Percentiles rank a stretch among this genome's conserved stretches.
phyloP scores from a whole-genome alignment of 768 basidiomycete genomes.

The Trametes meyenii region DNA sequence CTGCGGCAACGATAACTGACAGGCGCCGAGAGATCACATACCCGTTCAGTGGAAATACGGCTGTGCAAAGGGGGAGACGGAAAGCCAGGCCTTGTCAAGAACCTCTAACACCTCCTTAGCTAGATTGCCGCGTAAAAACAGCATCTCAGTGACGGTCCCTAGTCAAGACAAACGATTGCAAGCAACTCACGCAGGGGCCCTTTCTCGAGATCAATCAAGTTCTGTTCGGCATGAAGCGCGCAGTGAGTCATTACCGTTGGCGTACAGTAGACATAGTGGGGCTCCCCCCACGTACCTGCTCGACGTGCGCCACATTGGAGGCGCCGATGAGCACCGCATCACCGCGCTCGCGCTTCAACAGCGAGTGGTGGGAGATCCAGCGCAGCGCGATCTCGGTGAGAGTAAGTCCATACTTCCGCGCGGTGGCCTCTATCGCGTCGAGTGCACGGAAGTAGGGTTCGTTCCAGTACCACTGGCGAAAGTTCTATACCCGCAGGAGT shows the following conservation, averaged over 20 bases:
- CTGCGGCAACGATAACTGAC: no score
- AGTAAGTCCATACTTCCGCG: slow-evolving; percentile 42
- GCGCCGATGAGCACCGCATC: slow-evolving; percentile 69
- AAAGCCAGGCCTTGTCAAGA: slow-evolving; percentile 54
- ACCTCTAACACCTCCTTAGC: slow-evolving; percentile 53
- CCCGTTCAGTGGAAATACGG: slow-evolving; percentile 18
- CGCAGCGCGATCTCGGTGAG: slow-evolving; percentile 46
- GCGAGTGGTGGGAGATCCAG: slow-evolving; percentile 53
- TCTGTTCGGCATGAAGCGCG: slow-evolving; percentile 34
- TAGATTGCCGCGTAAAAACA: slow-evolving; percentile 13
- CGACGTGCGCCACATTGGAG: slow-evolving; percentile 56
- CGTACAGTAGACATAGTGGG: neutral
- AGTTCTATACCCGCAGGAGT: slow-evolving; percentile 20
- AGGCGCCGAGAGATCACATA: neutral
- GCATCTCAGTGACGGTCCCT: neutral
- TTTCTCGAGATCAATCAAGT: slow-evolving; percentile 56
- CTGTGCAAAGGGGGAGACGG: slow-evolving; percentile 43
- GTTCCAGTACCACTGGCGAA: slow-evolving; percentile 49
- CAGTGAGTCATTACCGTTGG: neutral
- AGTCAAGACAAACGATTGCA: neutral
- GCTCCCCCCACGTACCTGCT: slow-evolving; percentile 25
- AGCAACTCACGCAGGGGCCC: slow-evolving; percentile 38
- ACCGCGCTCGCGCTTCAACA: slow-evolving; percentile 47
- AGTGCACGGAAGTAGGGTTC: slow-evolving; percentile 55
- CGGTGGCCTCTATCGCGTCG: slow-evolving; percentile 45